Evolutionary conservation across 2,329 filamentous ascomycete genomes (phyloP).

Genomic region (Stemphylium lycopersici): DNA sequence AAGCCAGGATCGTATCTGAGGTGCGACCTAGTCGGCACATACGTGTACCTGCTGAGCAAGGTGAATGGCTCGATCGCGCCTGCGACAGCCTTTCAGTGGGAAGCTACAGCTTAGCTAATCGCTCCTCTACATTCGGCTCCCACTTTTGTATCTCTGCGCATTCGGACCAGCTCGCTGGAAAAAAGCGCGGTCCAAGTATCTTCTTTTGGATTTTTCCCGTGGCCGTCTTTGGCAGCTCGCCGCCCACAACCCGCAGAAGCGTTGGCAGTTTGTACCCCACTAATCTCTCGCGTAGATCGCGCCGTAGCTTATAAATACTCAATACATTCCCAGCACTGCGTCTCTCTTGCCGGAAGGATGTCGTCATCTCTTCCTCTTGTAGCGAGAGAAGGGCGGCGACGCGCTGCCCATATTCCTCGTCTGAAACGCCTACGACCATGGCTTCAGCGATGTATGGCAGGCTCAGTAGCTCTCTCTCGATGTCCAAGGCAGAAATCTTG

Average conservation of each 20-base stretch:
- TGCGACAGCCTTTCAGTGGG: no score
- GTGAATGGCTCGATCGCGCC: no score
- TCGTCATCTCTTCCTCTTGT: conserved; percentile 42
- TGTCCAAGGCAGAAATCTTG: conserved; percentile 62
- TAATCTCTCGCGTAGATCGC: conserved; percentile 53
- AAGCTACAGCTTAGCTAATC: conserved; percentile 31
- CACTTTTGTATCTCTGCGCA: conserved; percentile 40
- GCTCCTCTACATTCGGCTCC: conserved; percentile 17
- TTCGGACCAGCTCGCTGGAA: conserved; percentile 35
- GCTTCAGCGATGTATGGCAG: conserved; percentile 58
- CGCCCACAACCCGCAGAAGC: conserved; percentile 51
- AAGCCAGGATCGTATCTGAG: background rate
- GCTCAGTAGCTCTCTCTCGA: conserved; percentile 60
- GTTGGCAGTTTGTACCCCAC: conserved; percentile 59
- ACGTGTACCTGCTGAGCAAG: no score
- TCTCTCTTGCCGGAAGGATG: conserved; percentile 23
- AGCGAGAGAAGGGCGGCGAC: conserved; percentile 60
- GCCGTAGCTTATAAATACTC: conserved; percentile 50
- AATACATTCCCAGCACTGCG: conserved; percentile 28
- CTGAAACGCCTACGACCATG: conserved; percentile 60
- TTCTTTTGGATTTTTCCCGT: conserved; percentile 61
- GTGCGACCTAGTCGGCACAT: no score
- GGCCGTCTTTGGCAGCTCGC: conserved; percentile 58
- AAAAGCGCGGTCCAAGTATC: conserved; percentile 49
- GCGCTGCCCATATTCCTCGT: conserved; percentile 61